These are phyloP conservation scores for Lanmaoa pseudosensibilis DNA, from an alignment of 768 basidiomycete species.

Conservation along the genomic window DNA sequence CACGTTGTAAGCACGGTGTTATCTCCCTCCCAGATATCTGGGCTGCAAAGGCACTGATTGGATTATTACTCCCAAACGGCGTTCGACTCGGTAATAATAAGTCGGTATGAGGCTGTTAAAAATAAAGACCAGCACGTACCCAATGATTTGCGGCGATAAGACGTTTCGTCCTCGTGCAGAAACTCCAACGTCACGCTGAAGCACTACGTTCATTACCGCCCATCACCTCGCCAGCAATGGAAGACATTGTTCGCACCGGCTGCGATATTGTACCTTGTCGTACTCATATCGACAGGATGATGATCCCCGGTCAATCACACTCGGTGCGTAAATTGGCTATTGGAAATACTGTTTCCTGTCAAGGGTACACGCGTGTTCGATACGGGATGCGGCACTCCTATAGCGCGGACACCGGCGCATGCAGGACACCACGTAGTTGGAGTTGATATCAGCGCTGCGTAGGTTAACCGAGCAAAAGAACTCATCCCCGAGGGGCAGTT, in stretches of 20 bases:
- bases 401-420: not conserved
- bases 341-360: not conserved
- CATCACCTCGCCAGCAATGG: constrained; percentile 7
- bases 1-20: not conserved
- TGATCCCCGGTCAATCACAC: not conserved
- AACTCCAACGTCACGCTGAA: not conserved
- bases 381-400: constrained; percentile 10
- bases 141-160: constrained; percentile 7
- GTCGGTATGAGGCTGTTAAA: not conserved
- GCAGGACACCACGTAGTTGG: constrained; percentile 8
- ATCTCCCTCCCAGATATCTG: not conserved
- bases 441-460: constrained; percentile 6
- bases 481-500: constrained; percentile 6
- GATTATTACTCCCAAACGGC: constrained; percentile 2
- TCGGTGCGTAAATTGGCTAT: not conserved
- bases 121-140: not conserved
- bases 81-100: constrained; percentile 1
- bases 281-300: constrained; percentile 4
- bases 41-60: not conserved
- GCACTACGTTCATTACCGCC: constrained; percentile 25
- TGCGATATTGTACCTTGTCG: constrained; percentile 5
- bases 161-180: not conserved
- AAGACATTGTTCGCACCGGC: constrained; percentile 2
- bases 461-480: constrained; percentile 7
- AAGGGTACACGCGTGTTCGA: constrained; percentile 4